Base-by-base conservation (phyloP, 2,329 filamentous ascomycete species). In the Mycogone perniciosa region DNA sequence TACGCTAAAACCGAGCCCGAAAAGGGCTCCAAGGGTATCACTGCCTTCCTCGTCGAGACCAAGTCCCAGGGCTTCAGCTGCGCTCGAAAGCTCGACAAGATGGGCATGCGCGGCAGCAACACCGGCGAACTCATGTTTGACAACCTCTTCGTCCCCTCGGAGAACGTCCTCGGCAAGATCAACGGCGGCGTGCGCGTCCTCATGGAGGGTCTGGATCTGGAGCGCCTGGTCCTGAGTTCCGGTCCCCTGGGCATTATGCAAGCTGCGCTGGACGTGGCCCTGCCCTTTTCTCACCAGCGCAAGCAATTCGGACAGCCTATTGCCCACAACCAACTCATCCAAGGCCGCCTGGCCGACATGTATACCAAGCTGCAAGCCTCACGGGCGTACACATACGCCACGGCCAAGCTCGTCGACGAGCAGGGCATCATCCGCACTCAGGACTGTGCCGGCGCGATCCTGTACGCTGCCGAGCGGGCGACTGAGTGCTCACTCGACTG, bases 41-140 rank as follows among this genome's bases (percentile, higher is more conserved):
- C 92, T 1, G 92, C 92, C 6, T 96, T 97, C 72, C 78, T 99
- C 33, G 88, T 97, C 37, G 85, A 95, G 59, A 82, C 79, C 4
- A 77, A 76, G 49, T 44, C 79, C 34, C 71, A 82, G 35, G 92
- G 93, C 40, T 97, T 96, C 74, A 86, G 83, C 56, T 91, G 89
- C 61, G 84, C 89, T 6, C 80, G 89, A 55, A 97, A 97, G 71
- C 82, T 97, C 13, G 92, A 97, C 76, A 97, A 99, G 74, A 86
- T 99, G 69, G 93, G 93, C 59, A 99, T 99, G 93, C 82, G 93
- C 51, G 93, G 93, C 53, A 93, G 88, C 59, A 96, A 96, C 71
- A 97, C 93, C 0, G 93, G 93, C 61, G 93, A 97, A 70, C 80
- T 97, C 27, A 80, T 92, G 50, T 95, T 97, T 59, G 90, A 96